Conservation (phyloP, 2,329 filamentous ascomycete species). For the Trichophyton schoenleinii region DNA sequence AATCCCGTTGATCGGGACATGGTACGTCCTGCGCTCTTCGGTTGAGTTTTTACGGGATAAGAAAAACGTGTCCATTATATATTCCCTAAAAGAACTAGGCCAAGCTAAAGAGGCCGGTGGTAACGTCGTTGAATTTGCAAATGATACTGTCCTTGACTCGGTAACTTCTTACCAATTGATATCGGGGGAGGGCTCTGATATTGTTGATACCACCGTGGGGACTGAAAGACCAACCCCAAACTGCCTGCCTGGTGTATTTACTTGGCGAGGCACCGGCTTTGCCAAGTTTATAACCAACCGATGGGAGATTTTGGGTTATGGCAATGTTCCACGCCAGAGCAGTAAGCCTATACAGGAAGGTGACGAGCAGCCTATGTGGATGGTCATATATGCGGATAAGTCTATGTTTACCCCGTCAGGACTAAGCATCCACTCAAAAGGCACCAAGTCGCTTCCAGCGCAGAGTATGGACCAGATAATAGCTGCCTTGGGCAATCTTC, state of each 20-base stretch:
- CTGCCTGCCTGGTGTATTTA: neutral
- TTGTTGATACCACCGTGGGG: neutral
- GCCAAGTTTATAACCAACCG: neutral
- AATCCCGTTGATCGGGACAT: neutral
- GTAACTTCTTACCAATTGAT: neutral
- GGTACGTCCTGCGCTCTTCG: neutral
- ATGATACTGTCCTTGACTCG: neutral
- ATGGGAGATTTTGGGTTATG: neutral
- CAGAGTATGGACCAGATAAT: neutral
- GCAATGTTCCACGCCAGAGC: neutral
- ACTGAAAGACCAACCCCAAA: neutral
- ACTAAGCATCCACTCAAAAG: neutral
- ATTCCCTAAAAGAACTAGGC: neutral
- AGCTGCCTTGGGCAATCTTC: neutral
- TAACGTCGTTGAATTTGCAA: neutral
- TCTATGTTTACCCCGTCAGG: neutral
- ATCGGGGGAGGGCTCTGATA: neutral
- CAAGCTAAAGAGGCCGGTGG: neutral
- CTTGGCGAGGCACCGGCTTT: slow-evolving; percentile 4
- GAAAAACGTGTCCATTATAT: neutral
- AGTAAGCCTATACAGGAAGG: neutral
- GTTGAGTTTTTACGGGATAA: neutral
- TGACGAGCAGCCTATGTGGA: neutral
- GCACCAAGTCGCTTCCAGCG: neutral
- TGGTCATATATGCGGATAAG: neutral